Base-by-base conservation (phyloP, 441 rosid species). In the Omphalea diandra region DNA sequence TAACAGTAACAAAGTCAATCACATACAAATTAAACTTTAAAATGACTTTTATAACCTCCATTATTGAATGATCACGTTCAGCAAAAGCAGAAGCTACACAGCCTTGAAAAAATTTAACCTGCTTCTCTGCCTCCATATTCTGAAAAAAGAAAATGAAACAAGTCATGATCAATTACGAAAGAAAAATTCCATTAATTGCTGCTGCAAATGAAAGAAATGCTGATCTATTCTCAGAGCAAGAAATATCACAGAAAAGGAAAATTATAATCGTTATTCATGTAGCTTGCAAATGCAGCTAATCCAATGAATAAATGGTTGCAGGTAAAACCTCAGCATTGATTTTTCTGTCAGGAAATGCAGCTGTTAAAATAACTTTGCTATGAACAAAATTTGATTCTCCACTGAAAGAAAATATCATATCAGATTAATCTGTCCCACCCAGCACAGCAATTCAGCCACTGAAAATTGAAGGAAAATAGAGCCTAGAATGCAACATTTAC, bases 41-140 rank as follows among this genome's bases (percentile, higher is more conserved):
- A 56, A 75, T 62, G 40, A 8, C 41, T 64, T 50, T 73, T 38
- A 61, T 46, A 49, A 96, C 99, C 99, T 96, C 97, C 96, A 96
- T 87, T 59, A 96, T 77, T 33, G 98, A 83, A 67, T 87, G 79
- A 82, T 96, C 99, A 67, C 99, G 88, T 75, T 93, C 98, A 67
- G 99, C 92, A 85, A 96, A 96, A 75, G 98, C 97, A 75, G 90
- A 87, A 31, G 98, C 99, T 66, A 93, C 97, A 76, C 98, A 90
- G 35, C 97, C 91, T 76, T 96, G 99, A 76, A 96, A 96, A 87
- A 87, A 96, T 67, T 90, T 91, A 70, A 96, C 76, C 83, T 91
- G 99, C 84, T 88, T 96, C 83, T 96, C 99, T 33, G 90, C 87
- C 80, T 96, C 99, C 78, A 73, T 61, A 80, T 91, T 96, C 99